Evolutionary conservation across 2,329 filamentous ascomycete genomes (phyloP).

Genomic region (Penicillium griseofulvum): DNA sequence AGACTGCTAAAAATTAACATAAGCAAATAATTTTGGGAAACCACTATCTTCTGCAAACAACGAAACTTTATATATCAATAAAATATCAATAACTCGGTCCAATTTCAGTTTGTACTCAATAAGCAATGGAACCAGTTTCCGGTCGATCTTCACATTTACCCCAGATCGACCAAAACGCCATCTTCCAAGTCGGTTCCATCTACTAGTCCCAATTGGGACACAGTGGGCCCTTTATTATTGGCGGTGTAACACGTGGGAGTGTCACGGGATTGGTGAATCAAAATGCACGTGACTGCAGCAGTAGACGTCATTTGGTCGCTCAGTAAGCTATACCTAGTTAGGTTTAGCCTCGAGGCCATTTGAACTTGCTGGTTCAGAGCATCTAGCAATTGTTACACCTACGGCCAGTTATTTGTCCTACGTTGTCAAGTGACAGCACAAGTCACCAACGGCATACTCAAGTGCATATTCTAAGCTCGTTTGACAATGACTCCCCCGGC

Average conservation of each 20-base stretch:
- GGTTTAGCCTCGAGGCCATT: background rate
- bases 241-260: conserved; percentile 17
- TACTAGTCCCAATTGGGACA: background rate
- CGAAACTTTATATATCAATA: background rate
- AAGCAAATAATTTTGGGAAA: background rate
- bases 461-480: background rate
- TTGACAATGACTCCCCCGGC: conserved; percentile 29
- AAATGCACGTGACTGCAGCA: background rate
- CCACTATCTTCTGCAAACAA: background rate
- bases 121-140: background rate
- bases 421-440: background rate
- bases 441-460: background rate
- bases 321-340: conserved; percentile 2
- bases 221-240: background rate
- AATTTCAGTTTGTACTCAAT: background rate
- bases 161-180: conserved; percentile 18
- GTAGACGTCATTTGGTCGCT: conserved; percentile 3
- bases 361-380: conserved; percentile 9
- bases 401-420: background rate
- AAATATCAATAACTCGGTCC: background rate
- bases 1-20: background rate
- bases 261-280: conserved; percentile 8
- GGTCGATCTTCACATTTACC: conserved; percentile 17
- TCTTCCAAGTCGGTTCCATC: too few species aligned
- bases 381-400: background rate